Conservation (phyloP, 345 rosid genomes). For the Eucalyptus microcorys region DNA sequence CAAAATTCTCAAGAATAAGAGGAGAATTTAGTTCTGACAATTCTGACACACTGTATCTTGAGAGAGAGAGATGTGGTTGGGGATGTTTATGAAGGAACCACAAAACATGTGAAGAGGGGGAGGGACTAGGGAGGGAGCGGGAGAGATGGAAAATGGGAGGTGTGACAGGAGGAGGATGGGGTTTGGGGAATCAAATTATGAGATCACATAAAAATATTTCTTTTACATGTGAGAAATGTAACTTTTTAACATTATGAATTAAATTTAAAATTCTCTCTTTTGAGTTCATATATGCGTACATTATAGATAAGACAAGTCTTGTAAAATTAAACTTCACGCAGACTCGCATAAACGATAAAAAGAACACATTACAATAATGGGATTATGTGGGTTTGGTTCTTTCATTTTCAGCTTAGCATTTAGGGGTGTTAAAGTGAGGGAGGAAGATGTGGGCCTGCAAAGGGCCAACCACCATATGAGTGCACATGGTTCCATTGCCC, state of each 20-base stretch:
- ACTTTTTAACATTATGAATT: not conserved
- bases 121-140: not conserved
- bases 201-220: not conserved
- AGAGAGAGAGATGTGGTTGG: not conserved
- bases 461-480: constrained; percentile 59
- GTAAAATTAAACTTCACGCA: not conserved
- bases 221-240: not conserved
- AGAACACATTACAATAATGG: not conserved
- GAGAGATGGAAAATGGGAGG: constrained; percentile 23
- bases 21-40: not conserved
- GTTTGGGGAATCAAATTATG: constrained; percentile 2
- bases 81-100: not conserved
- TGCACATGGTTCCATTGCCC: constrained; percentile 52
- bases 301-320: not conserved
- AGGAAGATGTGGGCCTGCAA: constrained; percentile 10
- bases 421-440: constrained; percentile 3
- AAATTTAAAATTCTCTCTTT: not conserved
- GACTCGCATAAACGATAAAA: not conserved
- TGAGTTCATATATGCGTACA: not conserved
- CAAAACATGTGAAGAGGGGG: not conserved
- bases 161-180: constrained; percentile 14
- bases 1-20: not conserved
- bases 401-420: constrained; percentile 4
- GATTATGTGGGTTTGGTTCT: not conserved
- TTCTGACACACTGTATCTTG: not conserved